Evolutionary conservation across 2,329 filamentous ascomycete species (phyloP), one percentile per base, ranked within the genome.

Genomic region (Pestalotiopsis sp.): DNA sequence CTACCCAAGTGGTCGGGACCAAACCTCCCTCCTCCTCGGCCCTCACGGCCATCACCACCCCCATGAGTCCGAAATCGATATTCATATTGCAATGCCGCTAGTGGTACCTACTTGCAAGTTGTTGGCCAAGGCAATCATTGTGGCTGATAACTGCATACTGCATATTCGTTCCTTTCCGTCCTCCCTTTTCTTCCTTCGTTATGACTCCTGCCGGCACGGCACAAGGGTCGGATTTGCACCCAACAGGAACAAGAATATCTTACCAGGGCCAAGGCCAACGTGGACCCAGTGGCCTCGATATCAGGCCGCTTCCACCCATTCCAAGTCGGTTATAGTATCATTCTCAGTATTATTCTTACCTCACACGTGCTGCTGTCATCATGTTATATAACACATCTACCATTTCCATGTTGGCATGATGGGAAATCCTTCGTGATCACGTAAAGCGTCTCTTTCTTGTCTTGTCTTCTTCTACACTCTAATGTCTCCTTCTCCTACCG

Each of bases 401-500:
- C 59, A 22, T 64, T 67, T 69, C 68, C 65, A 58, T 64, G 56
- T n/a, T 60, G 64, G 57, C n/a, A 64, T 62, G 17, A 57, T 65
- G 52, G 39, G 61, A 67, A n/a, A 67, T 68, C 66, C 67, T 68
- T 62, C 40, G 59, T 65, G 64, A 14, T 58, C 20, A 68, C 59
- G 68, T 69, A 68, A 70, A 40, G 70, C 14, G 17, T 52, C 44
- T 52, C 44, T 52, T n/a, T 52, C 44, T 52, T n/a, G 70, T 70
- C 69, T 67, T 64, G 60, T 71, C 66, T 68, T 69, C 73, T 75
- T 30, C 30, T 30, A 30, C 9, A 9, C 66, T 70, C 81, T 82
- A 77, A 78, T 75, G 69, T 73, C 73, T 20, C 73, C 75, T 20
- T 74, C 77, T 63, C 76, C 76, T 58, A 72, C 73, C 58, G 72